Conservation (phyloP, 345 rosid genomes). For the Balakata baccata region DNA sequence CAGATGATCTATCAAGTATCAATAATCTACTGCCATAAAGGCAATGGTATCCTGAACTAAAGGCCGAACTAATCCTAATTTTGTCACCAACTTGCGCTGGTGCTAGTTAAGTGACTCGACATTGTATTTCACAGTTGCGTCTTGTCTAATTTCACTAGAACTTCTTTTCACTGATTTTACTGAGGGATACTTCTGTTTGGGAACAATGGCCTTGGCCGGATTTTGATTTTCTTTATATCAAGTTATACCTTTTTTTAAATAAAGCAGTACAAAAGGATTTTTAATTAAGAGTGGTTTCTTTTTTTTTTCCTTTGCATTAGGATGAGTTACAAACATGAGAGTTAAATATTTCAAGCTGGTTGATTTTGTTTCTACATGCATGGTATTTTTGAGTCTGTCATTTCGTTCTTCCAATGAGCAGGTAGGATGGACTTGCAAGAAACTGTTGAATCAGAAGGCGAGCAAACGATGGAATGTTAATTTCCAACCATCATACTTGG, state of each 20-base stretch:
- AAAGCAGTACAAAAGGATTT: background rate
- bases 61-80: constrained; percentile 9
- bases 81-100: background rate
- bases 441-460: constrained; percentile 44
- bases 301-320: background rate
- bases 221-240: background rate
- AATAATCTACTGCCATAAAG: background rate
- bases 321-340: background rate
- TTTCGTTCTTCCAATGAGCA: constrained; percentile 27
- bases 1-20: constrained; percentile 2
- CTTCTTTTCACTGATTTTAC: background rate
- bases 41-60: background rate
- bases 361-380: background rate
- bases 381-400: background rate
- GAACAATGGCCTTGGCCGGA: background rate
- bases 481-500: background rate
- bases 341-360: background rate
- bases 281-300: background rate
- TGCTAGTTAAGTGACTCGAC: constrained; percentile 1
- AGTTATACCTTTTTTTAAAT: background rate
- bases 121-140: background rate
- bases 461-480: constrained; percentile 47
- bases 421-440: constrained; percentile 75
- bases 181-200: background rate
- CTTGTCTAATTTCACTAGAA: background rate